A percentile compares a stretch with the other conserved stretches of the same genome.
phyloP scores from a whole-genome alignment of 148 eudicot species.

The Pouteria glomerata region DNA sequence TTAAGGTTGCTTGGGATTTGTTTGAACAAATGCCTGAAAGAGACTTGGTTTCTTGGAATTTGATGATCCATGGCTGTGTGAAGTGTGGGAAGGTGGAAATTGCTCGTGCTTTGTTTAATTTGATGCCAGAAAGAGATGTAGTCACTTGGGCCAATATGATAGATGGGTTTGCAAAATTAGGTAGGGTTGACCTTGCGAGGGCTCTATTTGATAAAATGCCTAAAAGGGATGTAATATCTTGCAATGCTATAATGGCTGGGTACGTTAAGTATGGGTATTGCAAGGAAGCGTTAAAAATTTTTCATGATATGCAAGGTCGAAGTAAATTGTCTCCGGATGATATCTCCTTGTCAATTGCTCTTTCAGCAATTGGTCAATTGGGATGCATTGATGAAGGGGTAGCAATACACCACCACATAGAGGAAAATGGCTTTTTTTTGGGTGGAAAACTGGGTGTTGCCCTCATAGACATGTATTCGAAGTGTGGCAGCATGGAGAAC shows the following conservation, averaged over 20 bases:
- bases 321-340: constrained; percentile 43
- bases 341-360: constrained; percentile 46
- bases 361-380: constrained; percentile 59
- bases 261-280: constrained; percentile 48
- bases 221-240: constrained; percentile 49
- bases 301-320: constrained; percentile 26
- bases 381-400: constrained; percentile 56
- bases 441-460: constrained; percentile 70
- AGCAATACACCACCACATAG: constrained; percentile 39
- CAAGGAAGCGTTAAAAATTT: constrained; percentile 52
- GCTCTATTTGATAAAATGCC: constrained; percentile 46
- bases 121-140: constrained; percentile 54
- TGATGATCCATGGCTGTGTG: constrained; percentile 52
- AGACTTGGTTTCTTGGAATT: constrained; percentile 62
- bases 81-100: constrained; percentile 46
- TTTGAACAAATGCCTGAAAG: constrained; percentile 53
- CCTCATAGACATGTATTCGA: constrained; percentile 80
- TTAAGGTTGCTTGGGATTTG: constrained; percentile 46
- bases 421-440: constrained; percentile 24
- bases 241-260: constrained; percentile 73
- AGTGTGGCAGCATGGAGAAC: constrained; percentile 59
- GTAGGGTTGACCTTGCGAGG: constrained; percentile 45
- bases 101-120: constrained; percentile 43
- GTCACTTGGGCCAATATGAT: constrained; percentile 68
- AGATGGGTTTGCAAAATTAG: constrained; percentile 60